Base-by-base conservation (phyloP, 441 rosid genomes). In the Hura crepitans region DNA sequence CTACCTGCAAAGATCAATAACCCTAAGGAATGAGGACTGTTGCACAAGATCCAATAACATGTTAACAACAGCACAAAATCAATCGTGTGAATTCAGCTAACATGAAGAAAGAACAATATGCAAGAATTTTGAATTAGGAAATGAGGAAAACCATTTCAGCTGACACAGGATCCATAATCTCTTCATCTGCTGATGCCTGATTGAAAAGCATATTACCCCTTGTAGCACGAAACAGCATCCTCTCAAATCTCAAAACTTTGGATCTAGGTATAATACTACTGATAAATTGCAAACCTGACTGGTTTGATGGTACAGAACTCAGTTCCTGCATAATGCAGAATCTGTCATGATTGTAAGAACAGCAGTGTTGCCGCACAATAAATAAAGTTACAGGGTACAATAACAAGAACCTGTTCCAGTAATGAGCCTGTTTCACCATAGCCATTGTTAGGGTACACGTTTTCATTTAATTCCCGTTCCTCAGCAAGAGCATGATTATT, bases 181-280 rank as follows among this genome's bases (percentile, higher is more conserved):
- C 98, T 83, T 91, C 98, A 80, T 83, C 93, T 58, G 96, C 94
- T 25, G 87, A 80, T 45, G 97, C 85, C 81, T 87, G 97, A 77
- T 90, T 92, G 83, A 94, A 94, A 81, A 92, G 96, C 97, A 94
- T 87, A 81, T 94, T 94, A 76, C 97, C 99, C 82, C 99, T 89
- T 70, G 97, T 94, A 68, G 97, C 91, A 71, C 97, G 97, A 81
- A 94, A 94, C 76, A 94, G 74, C 94, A 94, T 89, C 82, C 97
- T 87, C 84, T 94, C 97, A 81, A 94, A 89, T 80, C 83, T 86
- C 70, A 87, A 81, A 77, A 74, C 82, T 82, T 96, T 91, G 60
- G 85, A 83, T 76, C 83, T 85, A 78, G 94, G 87, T 72, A 96
- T 82, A 59, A 96, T 96, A 65, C 99, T 97, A 68, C 97, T 84